phyloP scores from a whole-genome alignment of 2,329 filamentous ascomycete genomes.

The Cyclaneusma minus region DNA sequence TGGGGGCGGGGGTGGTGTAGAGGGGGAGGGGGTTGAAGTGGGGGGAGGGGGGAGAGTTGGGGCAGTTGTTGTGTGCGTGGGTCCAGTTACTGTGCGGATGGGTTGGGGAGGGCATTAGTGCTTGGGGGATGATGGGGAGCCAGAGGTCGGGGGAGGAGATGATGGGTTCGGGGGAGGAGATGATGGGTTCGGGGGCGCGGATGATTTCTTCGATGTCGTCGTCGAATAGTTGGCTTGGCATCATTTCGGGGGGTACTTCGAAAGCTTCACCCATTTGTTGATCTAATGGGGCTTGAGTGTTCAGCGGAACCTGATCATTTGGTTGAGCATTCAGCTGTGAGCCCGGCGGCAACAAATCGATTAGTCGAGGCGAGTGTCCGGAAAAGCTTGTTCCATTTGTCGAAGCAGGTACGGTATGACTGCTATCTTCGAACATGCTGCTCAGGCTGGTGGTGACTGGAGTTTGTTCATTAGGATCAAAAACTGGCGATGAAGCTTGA shows the following conservation, averaged over 20 bases:
- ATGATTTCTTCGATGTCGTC: constrained; percentile 41
- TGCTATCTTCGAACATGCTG: constrained; percentile 21
- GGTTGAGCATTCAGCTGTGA: constrained; percentile 26
- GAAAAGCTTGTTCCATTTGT: constrained; percentile 20
- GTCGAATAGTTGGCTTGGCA: constrained; percentile 18
- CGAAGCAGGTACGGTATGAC: constrained; percentile 15
- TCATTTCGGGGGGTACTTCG: constrained; percentile 7
- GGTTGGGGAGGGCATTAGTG: constrained; percentile 4
- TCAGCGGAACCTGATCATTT: constrained; percentile 4
- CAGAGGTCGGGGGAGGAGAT: constrained; percentile 1
- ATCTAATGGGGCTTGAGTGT: constrained; percentile 13
- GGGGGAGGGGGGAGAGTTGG: constrained; percentile 1
- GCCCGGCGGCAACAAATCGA: constrained; percentile 30
- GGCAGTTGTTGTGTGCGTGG: constrained; percentile 5
- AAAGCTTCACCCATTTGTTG: constrained; percentile 12
- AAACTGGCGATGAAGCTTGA: constrained; percentile 8
- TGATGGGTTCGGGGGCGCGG: constrained; percentile 13
- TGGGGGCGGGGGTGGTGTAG: too few species aligned
- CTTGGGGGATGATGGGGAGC: constrained; percentile 2
- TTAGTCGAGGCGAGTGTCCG: constrained; percentile 29
- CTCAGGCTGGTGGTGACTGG: constrained; percentile 19
- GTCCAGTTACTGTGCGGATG: constrained; percentile 5
- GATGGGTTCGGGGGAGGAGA: not conserved
- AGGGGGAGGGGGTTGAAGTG: too few species aligned
- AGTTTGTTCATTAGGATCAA: constrained; percentile 19